These are phyloP conservation scores for Daldinia eschscholtzii DNA, from an alignment of 2,329 filamentous ascomycete species.

Conservation along the genomic window DNA sequence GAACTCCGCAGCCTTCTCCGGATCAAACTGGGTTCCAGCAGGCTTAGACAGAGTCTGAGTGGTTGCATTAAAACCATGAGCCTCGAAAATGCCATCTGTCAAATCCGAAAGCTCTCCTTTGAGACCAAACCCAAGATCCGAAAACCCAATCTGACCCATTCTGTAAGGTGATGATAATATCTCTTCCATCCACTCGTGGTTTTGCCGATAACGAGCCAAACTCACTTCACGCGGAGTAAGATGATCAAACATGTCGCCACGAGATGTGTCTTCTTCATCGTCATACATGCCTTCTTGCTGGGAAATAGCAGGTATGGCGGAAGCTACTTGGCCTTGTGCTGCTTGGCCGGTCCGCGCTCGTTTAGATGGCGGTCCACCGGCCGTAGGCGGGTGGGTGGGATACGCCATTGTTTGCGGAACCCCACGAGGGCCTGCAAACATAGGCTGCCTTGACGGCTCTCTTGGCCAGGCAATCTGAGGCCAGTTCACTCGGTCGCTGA, in stretches of 20 bases:
- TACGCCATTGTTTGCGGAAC: conserved; percentile 74
- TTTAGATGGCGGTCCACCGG: conserved; percentile 67
- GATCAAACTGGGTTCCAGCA: conserved; percentile 75
- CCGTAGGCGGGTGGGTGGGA: conserved; percentile 62
- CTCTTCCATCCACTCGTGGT: conserved; percentile 99
- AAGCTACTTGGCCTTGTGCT: conserved; percentile 55
- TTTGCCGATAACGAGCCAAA: conserved; percentile 86
- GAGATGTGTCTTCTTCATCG: conserved; percentile 89
- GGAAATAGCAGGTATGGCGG: conserved; percentile 56
- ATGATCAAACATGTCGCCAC: conserved; percentile 90
- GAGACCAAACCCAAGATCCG: conserved; percentile 87
- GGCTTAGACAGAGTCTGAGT: conserved; percentile 66
- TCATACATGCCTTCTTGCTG: conserved; percentile 69
- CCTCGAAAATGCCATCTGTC: conserved; percentile 87
- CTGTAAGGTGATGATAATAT: conserved; percentile 91
- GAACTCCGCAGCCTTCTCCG: conserved; percentile 86
- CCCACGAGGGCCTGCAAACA: conserved; percentile 63
- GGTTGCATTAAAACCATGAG: conserved; percentile 64
- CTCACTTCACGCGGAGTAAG: conserved; percentile 92
- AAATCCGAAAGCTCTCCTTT: conserved; percentile 84
- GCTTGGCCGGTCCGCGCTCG: conserved; percentile 62
- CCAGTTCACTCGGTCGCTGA: conserved; percentile 91
- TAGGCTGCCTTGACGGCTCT: conserved; percentile 63
- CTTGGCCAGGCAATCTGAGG: conserved; percentile 81
- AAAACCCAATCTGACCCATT: conserved; percentile 84